These are phyloP conservation scores for Candida tallmaniae DNA, from an alignment of 805 yeast genomes.

Conservation along the genomic window DNA sequence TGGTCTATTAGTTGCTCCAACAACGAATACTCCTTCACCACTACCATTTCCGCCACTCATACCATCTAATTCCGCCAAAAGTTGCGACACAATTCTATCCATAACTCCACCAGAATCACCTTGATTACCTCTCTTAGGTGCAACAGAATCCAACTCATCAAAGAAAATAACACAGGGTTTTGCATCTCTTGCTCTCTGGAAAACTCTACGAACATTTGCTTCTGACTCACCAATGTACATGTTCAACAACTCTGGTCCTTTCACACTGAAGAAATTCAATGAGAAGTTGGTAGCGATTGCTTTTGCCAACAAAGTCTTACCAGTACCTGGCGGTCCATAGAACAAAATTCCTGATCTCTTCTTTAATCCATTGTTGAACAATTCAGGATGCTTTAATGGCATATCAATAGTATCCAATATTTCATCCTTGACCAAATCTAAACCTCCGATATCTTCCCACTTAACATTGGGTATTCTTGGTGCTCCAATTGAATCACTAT, in stretches of 20 bases:
- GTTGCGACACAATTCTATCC: slow-evolving; percentile 96
- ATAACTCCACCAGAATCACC: slow-evolving; percentile 99
- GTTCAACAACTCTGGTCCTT: slow-evolving; percentile 93
- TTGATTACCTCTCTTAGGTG: slow-evolving; percentile 97
- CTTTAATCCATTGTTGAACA: slow-evolving; percentile 83
- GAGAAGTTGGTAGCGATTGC: slow-evolving; percentile 97
- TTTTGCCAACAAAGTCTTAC: slow-evolving; percentile 91
- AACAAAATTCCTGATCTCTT: slow-evolving; percentile 91
- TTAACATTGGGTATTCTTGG: slow-evolving; percentile 92
- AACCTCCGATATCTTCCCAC: slow-evolving; percentile 98
- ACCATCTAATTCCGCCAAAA: slow-evolving; percentile 92
- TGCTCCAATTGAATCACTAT: slow-evolving; percentile 93
- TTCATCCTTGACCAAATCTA: slow-evolving; percentile 85
- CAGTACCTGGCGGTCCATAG: slow-evolving; percentile 99
- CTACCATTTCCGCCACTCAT: slow-evolving; percentile 64
- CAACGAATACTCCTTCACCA: slow-evolving; percentile 82
- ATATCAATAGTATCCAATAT: slow-evolving; percentile 93
- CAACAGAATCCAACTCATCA: slow-evolving; percentile 96
- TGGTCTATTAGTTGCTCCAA: slow-evolving; percentile 98
- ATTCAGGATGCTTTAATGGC: slow-evolving; percentile 90
- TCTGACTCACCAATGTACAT: slow-evolving; percentile 99
- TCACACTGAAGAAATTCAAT: slow-evolving; percentile 89
- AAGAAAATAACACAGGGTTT: slow-evolving; percentile 96
- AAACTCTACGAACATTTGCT: slow-evolving; percentile 92
- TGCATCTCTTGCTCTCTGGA: slow-evolving; percentile 93